Evolutionary conservation across 495 filamentous ascomycete genomes (phyloP).

Genomic region (Aspergillus diversus): DNA sequence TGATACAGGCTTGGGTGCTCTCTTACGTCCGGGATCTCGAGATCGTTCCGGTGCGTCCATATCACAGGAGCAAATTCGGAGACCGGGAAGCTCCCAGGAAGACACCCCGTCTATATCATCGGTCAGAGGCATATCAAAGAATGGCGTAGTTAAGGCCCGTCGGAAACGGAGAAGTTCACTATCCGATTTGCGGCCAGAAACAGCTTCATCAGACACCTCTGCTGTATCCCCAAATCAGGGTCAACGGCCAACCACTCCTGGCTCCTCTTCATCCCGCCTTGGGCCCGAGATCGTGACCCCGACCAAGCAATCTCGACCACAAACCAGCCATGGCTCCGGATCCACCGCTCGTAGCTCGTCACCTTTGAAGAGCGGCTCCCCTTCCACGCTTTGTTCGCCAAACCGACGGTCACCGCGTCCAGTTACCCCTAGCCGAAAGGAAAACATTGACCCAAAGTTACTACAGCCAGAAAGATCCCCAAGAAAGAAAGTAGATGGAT

Average conservation of each 20-base stretch:
- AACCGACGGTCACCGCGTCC: slow-evolving; percentile 47
- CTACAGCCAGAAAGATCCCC: slow-evolving; percentile 37
- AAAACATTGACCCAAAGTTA: slow-evolving; percentile 53
- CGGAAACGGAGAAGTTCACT: slow-evolving; percentile 91
- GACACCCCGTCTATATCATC: slow-evolving; percentile 41
- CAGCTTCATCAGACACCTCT: slow-evolving; percentile 46
- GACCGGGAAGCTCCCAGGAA: slow-evolving; percentile 53
- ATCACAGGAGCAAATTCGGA: slow-evolving; percentile 47
- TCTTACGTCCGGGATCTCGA: slow-evolving; percentile 66
- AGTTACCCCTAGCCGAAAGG: slow-evolving; percentile 57
- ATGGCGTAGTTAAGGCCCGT: slow-evolving; percentile 48
- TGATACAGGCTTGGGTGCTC: slow-evolving; percentile 53
- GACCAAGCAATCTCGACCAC: slow-evolving; percentile 36
- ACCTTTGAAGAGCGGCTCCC: slow-evolving; percentile 36
- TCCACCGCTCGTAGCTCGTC: slow-evolving; percentile 39
- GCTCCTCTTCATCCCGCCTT: slow-evolving; percentile 32
- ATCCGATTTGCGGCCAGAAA: slow-evolving; percentile 76
- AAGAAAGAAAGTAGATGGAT: slow-evolving; percentile 42
- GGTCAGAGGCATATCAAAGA: slow-evolving; percentile 37
- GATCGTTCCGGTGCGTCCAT: slow-evolving; percentile 59
- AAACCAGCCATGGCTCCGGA: slow-evolving; percentile 37
- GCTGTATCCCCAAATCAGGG: slow-evolving; percentile 39
- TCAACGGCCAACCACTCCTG: slow-evolving; percentile 42
- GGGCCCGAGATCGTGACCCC: slow-evolving; percentile 38
- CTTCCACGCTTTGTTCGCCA: slow-evolving; percentile 38